Evolutionary conservation across 208 protist genomes (phyloP).

Genomic region (Leishmania guyanensis): DNA sequence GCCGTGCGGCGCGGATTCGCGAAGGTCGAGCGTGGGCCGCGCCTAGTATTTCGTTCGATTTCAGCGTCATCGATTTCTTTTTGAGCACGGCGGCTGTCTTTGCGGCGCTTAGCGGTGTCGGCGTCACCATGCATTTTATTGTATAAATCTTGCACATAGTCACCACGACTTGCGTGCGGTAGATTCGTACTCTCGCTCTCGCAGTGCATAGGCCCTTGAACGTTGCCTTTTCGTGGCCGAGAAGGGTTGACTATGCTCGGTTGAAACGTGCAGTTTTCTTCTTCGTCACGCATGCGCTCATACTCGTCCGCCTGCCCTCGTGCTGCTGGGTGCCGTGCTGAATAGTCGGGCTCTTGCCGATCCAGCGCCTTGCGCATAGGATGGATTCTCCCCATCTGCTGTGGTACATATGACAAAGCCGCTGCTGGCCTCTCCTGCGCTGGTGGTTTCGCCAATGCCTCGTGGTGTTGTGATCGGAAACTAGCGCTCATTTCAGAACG

Average conservation of each 20-base stretch:
- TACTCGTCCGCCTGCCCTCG: conserved; percentile 1
- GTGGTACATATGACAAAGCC: not conserved
- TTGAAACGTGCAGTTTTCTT: conserved; percentile 52
- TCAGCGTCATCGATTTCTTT: conserved; percentile 1
- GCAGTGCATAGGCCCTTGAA: not conserved
- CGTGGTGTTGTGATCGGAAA: not conserved
- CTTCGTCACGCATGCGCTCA: conserved; percentile 20
- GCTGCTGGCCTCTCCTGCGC: not conserved
- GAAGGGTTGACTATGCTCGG: conserved; percentile 30
- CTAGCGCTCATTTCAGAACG: conserved; percentile 5
- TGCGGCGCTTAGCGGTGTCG: conserved; percentile 1
- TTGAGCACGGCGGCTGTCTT: conserved; percentile 7
- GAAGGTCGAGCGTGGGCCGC: not conserved
- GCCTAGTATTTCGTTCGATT: conserved; percentile 8
- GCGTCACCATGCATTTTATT: conserved; percentile 29
- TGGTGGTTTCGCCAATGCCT: not conserved
- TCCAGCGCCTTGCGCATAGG: not conserved
- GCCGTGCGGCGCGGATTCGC: conserved; percentile 8
- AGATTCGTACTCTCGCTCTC: conserved; percentile 5
- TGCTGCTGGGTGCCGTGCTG: not conserved
- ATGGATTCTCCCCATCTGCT: not conserved
- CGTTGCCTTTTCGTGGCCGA: not conserved
- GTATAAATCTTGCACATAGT: conserved; percentile 12
- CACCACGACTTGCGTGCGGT: conserved; percentile 10
- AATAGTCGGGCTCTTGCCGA: not conserved